Evolutionary conservation across 2,329 filamentous ascomycete genomes (phyloP), one percentile per base, ranked within the genome.

Genomic region (Aspergillus latus): DNA sequence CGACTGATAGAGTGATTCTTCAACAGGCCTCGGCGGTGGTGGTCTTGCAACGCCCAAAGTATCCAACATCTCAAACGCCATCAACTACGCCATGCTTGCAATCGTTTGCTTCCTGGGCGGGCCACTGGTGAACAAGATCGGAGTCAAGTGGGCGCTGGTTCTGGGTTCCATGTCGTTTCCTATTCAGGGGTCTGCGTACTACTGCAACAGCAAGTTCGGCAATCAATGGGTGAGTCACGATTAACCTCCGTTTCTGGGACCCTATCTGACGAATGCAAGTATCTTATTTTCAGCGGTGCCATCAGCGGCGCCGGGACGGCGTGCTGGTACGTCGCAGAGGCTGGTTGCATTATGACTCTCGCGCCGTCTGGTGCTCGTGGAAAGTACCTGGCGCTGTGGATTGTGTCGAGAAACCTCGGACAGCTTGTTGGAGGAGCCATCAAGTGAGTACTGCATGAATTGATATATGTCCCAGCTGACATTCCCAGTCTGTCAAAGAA

Each of bases 251-350:
- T 37, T 13, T 37, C 34, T 13, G 11, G 34, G 4, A 13, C 11
- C 9, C 1, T 16, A 2, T 16, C 32, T 39, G 16, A 45, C 8
- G n/a, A 15, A 34, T 1, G 15, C 13, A 5, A 52, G 73, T 76
- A 75, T 49, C 71, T 76, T n/a, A 74, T 76, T 45, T 64, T 76
- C 5, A 71, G 72, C 7, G 73, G 73, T 39, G 71, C 71, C 48
- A 64, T 76, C 37, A 69, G 67, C 11, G 74, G 74, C 1, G 66
- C 75, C 8, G 75, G 75, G 4, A 76, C 72, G 5, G 78, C 76
- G 1, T 78, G 75, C 42, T 80, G 77, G 78, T 80, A 80, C 56
- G 78, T 80, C 7, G 78, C 78, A 0, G 78, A 80, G 57, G 76
- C 76, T 1, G 78, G 78, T 11, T 72, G 75, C 4, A 80, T 80